Percentiles rank a stretch among this genome's conserved stretches.
Conservation (phyloP, 164 flowering plant genomes). For the Nymphaea colorata region DNA sequence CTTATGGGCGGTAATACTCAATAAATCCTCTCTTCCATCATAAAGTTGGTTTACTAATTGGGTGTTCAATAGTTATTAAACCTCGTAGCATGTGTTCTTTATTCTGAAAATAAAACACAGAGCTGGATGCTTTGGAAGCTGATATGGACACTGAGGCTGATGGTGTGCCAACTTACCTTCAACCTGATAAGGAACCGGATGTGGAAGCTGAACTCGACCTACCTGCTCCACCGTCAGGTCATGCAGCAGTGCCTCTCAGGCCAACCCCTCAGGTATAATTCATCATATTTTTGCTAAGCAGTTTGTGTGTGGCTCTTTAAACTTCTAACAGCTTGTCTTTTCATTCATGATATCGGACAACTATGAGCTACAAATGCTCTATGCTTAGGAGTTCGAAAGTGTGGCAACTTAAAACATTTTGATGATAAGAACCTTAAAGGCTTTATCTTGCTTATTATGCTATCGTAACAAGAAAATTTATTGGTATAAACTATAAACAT, state of each 20-base stretch:
- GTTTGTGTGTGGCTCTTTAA: not conserved
- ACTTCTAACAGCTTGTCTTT: not conserved
- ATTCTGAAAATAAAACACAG: slow-evolving; percentile 20
- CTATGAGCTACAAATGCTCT: no score
- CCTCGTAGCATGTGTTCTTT: not conserved
- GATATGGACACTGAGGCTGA: slow-evolving; percentile 90
- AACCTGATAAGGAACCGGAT: slow-evolving; percentile 72
- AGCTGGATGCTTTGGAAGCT: slow-evolving; percentile 95
- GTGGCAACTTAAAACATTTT: no score
- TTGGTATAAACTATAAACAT: no score
- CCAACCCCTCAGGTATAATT: slow-evolving; percentile 47
- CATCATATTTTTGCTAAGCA: not conserved
- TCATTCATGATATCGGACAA: not conserved
- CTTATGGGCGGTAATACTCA: slow-evolving; percentile 82
- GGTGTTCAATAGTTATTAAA: no score
- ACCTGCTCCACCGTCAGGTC: slow-evolving; percentile 85
- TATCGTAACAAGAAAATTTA: not conserved
- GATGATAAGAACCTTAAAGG: no score
- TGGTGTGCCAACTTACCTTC: slow-evolving; percentile 85
- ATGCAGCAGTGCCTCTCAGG: slow-evolving; percentile 44
- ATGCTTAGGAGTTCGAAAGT: no score
- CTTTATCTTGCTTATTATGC: not conserved
- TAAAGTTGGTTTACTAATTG: not conserved
- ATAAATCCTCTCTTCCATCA: not conserved
- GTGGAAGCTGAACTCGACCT: slow-evolving; percentile 65